phyloP scores from a whole-genome alignment of 257 asterid genomes.

The Solanum chilense region DNA sequence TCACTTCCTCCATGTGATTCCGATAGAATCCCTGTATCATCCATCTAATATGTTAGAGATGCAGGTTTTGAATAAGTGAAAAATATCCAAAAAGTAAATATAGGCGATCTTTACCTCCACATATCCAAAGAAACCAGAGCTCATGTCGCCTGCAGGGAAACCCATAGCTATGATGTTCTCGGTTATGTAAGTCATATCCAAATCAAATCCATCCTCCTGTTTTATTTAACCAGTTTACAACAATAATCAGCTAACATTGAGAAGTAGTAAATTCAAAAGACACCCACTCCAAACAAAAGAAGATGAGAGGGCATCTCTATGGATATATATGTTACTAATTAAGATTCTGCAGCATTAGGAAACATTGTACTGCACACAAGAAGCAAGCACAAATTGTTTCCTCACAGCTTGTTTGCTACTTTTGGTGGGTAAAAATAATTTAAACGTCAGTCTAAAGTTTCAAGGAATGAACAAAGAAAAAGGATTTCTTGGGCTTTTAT shows the following conservation, averaged over 20 bases:
- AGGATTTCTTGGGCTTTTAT: neutral
- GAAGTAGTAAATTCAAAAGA: neutral
- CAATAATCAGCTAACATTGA: neutral
- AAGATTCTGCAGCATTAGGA: neutral
- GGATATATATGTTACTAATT: neutral
- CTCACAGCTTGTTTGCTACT: neutral
- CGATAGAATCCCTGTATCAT: constrained; percentile 79
- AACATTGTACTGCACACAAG: neutral
- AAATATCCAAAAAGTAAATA: neutral
- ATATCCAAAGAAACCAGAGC: constrained; percentile 94
- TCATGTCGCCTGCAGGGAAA: constrained; percentile 94
- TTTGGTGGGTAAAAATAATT: neutral
- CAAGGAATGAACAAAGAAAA: neutral
- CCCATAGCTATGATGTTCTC: constrained; percentile 88
- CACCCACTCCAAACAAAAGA: neutral
- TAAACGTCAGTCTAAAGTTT: neutral
- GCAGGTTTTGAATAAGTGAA: neutral
- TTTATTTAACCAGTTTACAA: neutral
- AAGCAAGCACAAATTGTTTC: neutral
- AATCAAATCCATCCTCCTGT: constrained; percentile 95
- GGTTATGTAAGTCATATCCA: constrained; percentile 93
- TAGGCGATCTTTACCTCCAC: constrained; percentile 56
- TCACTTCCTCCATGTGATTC: constrained; percentile 99
- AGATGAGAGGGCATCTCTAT: neutral
- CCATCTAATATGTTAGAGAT: constrained; percentile 11